Evolutionary conservation across 2,329 filamentous ascomycete genomes (phyloP), one percentile per base, ranked within the genome.

Genomic region (Aureobasidium sp.): DNA sequence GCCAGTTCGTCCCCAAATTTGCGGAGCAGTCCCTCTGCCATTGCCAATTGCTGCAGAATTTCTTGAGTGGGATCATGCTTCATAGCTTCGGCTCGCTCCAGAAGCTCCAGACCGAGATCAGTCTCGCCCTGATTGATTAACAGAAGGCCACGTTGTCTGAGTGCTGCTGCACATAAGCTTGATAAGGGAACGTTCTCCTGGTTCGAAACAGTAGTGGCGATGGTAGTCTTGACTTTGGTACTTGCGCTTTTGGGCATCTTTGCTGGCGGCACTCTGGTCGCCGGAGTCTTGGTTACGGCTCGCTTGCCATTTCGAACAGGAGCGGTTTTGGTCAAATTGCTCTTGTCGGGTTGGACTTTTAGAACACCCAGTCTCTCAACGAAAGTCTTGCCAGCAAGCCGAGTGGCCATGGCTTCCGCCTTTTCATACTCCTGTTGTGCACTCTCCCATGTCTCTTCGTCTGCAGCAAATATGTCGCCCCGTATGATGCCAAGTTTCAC

Each of bases 121-220:
- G 47, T 56, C 24, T 61, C 39, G 31, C 60, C 60, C 17, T 56
- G 60, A 33, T 54, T 31, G 24, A 61, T 37, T 19, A 61, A 24
- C 5, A 61, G 39, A 17, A 54, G 48, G 17, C 48, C 60, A n/a
- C 49, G 53, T 31, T 65, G 64, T 31, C 60, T 45, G 3, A 61
- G 24, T n/a, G 60, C 50, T 49, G 48, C 49, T 37, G 48, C 39
- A 33, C 49, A 48, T 17, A 61, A 17, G 24, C 57, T 60, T 17
- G 57, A 50, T 15, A 60, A 19, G 4, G 57, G 44, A 5, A 60
- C 19, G 11, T 60, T 50, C 8, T 49, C 44, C 24, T 49, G 39
- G 9, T 37, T 27, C 2, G 54, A n/a, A 3, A 8, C 19, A 27
- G 17, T 35, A 2, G 44, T 2, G 12, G 17, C 3, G 5, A 17